A percentile compares a stretch with the other conserved stretches of the same genome.
These are phyloP conservation scores for Penicillium sp. DNA, from an alignment of 2,329 filamentous ascomycete genomes.

Conservation along the genomic window DNA sequence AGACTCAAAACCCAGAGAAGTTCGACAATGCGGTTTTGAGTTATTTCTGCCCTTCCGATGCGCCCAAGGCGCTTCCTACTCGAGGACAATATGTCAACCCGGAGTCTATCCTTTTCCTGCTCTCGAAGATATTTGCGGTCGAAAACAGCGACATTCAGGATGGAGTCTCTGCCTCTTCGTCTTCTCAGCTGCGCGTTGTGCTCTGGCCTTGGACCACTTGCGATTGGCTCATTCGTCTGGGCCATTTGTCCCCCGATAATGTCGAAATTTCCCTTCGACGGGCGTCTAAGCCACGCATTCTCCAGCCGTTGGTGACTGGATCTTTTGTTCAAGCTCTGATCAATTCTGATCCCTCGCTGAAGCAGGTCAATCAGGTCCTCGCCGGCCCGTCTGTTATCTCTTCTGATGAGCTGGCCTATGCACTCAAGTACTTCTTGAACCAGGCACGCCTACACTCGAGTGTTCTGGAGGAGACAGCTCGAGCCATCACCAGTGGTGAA, in stretches of 20 bases:
- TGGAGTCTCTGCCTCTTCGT: constrained; percentile 22
- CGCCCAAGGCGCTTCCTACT: constrained; percentile 21
- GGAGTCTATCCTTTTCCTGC: constrained; percentile 35
- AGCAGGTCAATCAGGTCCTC: constrained; percentile 36
- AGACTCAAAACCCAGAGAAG: constrained; percentile 24
- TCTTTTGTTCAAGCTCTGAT: constrained; percentile 39
- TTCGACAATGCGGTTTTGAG: constrained; percentile 35
- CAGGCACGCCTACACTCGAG: constrained; percentile 35
- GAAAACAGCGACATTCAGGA: constrained; percentile 19
- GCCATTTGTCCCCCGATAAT: constrained; percentile 37
- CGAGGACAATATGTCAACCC: constrained; percentile 30
- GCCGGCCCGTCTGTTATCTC: constrained; percentile 33
- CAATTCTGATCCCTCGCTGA: constrained; percentile 37
- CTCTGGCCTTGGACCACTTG: constrained; percentile 39
- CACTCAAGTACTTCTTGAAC: constrained; percentile 38
- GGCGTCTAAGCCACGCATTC: constrained; percentile 30
- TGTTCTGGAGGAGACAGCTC: constrained; percentile 31
- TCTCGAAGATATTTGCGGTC: constrained; percentile 38
- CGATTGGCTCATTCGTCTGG: constrained; percentile 39
- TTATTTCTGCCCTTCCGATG: constrained; percentile 25
- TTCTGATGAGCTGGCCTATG: constrained; percentile 38
- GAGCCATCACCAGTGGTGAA: constrained; percentile 29
- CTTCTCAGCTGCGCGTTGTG: constrained; percentile 28
- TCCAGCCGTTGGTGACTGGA: constrained; percentile 36
- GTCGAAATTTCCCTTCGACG: constrained; percentile 39